Conservation (phyloP, 306 rosid genomes). For the Malus sieversii region DNA sequence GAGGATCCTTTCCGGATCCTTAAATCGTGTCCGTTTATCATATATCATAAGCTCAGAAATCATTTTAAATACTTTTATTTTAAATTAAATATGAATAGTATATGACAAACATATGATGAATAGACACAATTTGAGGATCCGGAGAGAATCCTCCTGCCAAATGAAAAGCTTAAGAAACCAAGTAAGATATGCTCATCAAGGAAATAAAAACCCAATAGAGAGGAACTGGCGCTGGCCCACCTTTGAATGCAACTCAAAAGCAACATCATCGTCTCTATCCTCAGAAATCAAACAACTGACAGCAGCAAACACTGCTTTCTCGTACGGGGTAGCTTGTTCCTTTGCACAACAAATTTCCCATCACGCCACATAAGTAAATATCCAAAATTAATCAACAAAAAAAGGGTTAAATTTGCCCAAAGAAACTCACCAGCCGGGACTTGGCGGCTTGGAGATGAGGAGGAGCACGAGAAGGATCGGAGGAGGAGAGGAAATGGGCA, state of each 20-base stretch:
- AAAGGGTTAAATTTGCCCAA: background rate
- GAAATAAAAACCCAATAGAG: background rate
- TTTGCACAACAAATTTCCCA: slow-evolving; percentile 6
- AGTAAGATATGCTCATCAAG: background rate
- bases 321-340: slow-evolving; percentile 81
- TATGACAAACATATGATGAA: too few relatives aligned
- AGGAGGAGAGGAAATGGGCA: slow-evolving; percentile 43
- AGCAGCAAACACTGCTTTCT: slow-evolving; percentile 57
- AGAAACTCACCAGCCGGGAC: slow-evolving; percentile 45
- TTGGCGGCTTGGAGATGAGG: slow-evolving; percentile 48
- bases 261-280: slow-evolving; percentile 66
- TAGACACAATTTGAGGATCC: too few relatives aligned
- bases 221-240: slow-evolving; percentile 19
- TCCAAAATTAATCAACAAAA: background rate
- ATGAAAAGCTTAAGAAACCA: background rate
- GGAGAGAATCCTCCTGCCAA: background rate
- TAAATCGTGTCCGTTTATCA: too few relatives aligned
- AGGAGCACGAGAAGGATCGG: slow-evolving; percentile 45
- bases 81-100: too few relatives aligned
- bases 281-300: slow-evolving; percentile 53
- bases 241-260: slow-evolving; percentile 57
- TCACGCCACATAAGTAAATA: background rate
- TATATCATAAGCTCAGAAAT: accelerated
- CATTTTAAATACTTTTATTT: too few relatives aligned
- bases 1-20: too few relatives aligned